Evolutionary conservation across 2,329 filamentous ascomycete species (phyloP).

Genomic region (Colletotrichum liriopes): DNA sequence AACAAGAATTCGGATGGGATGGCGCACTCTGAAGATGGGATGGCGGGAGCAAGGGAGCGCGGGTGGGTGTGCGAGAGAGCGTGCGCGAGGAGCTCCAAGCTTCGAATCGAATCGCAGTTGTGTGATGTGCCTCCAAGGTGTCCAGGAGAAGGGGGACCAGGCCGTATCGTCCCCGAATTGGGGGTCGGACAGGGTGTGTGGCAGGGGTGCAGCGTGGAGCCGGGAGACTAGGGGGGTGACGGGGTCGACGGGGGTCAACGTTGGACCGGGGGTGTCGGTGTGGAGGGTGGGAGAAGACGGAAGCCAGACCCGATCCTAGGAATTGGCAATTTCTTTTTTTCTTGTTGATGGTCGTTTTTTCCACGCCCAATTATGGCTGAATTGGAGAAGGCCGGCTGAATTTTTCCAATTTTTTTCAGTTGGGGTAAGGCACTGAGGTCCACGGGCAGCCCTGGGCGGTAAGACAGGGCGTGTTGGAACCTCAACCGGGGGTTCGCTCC

Average conservation of each 20-base stretch:
- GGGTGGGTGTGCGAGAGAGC: conserved; percentile 7
- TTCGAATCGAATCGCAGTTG: conserved; percentile 33
- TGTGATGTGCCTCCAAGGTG: conserved; percentile 32
- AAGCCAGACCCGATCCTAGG: conserved; percentile 42
- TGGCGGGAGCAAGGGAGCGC: conserved; percentile 34
- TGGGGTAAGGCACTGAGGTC: conserved; percentile 9
- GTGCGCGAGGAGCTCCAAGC: conserved; percentile 25
- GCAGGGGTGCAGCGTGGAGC: conserved; percentile 37
- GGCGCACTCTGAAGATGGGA: conserved; percentile 32
- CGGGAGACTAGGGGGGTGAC: conserved; percentile 37
- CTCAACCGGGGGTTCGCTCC: not conserved
- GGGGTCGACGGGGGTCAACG: conserved; percentile 17
- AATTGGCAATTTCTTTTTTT: conserved; percentile 42
- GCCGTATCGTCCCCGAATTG: conserved; percentile 23
- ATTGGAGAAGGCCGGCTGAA: conserved; percentile 21
- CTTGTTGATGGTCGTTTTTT: conserved; percentile 28
- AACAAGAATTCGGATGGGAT: conserved; percentile 32
- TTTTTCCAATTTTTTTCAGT: conserved; percentile 8
- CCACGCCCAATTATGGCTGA: conserved; percentile 27
- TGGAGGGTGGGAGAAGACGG: conserved; percentile 42
- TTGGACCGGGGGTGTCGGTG: conserved; percentile 25
- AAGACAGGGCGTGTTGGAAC: conserved; percentile 6
- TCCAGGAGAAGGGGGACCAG: conserved; percentile 21
- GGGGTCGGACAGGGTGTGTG: conserved; percentile 15
- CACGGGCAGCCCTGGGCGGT: conserved; percentile 8